These are phyloP conservation scores for Conticribra guillardii DNA, from an alignment of 108 stramenopile species.

Conservation along the genomic window DNA sequence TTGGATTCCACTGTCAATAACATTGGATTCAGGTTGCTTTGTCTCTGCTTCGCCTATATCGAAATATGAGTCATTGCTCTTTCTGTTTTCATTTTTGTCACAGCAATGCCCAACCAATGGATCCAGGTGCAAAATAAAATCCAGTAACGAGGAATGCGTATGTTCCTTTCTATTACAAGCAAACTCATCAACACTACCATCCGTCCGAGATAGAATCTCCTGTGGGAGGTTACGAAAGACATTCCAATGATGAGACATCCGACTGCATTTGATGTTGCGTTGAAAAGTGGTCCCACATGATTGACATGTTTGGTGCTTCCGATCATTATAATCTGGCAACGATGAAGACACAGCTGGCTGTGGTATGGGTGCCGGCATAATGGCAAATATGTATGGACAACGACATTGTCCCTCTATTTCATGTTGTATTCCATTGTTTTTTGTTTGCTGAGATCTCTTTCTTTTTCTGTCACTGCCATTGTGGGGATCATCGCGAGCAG, in stretches of 20 bases:
- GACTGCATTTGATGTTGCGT: too few relatives aligned
- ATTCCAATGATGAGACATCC: conserved; percentile 19
- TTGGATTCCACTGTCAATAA: too few relatives aligned
- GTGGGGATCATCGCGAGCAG: neutral
- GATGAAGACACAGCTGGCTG: conserved; percentile 4
- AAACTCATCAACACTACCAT: too few relatives aligned
- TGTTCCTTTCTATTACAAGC: too few relatives aligned
- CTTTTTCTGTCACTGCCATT: neutral
- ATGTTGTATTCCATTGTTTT: neutral
- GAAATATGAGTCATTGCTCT: too few relatives aligned
- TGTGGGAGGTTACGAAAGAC: conserved; percentile 33
- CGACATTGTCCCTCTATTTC: neutral
- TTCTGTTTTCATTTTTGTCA: too few relatives aligned
- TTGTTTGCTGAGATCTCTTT: neutral
- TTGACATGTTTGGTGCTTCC: too few relatives aligned
- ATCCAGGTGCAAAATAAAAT: conserved; percentile 43
- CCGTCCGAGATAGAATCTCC: conserved; percentile 26
- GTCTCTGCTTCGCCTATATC: neutral
- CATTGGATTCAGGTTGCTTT: too few relatives aligned
- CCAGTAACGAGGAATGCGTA: conserved; percentile 9
- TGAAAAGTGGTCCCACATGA: too few relatives aligned
- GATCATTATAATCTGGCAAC: conserved; percentile 3
- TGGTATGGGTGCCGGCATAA: conserved; percentile 6
- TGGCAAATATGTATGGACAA: conserved; percentile 36
- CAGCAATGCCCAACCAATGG: neutral